Evolutionary conservation across 495 filamentous ascomycete genomes (phyloP).

Genomic region (Podospora pseudoanserina): DNA sequence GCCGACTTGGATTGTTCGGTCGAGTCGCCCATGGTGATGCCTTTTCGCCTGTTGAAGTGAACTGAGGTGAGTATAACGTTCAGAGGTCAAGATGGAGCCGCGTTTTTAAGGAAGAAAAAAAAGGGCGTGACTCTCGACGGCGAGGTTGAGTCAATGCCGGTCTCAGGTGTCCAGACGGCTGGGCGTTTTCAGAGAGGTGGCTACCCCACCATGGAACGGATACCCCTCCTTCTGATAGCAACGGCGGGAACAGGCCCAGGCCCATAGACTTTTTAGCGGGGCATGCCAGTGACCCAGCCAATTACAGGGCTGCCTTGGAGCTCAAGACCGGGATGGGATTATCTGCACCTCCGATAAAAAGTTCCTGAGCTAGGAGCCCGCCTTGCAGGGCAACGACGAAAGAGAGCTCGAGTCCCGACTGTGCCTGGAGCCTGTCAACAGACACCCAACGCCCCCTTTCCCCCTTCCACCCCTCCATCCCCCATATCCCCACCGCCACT

Average conservation of each 20-base stretch:
- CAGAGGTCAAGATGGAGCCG: background rate
- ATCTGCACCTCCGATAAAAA: slow-evolving; percentile 35
- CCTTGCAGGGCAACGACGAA: slow-evolving; percentile 16
- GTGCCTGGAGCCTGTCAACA: slow-evolving; percentile 29
- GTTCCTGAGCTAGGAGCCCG: slow-evolving; percentile 25
- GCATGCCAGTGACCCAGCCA: slow-evolving; percentile 7
- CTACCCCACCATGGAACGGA: background rate
- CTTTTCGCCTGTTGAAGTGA: slow-evolving; percentile 6
- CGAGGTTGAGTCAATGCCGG: background rate
- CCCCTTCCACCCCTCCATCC: slow-evolving; percentile 3
- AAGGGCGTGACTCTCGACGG: background rate
- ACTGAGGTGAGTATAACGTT: background rate
- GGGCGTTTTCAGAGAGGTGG: background rate
- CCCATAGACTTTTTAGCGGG: slow-evolving; percentile 9
- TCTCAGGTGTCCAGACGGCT: background rate
- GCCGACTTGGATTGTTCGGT: slow-evolving; percentile 64
- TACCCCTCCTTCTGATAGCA: background rate
- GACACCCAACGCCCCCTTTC: slow-evolving; percentile 16
- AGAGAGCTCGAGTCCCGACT: slow-evolving; percentile 28
- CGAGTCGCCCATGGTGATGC: slow-evolving; percentile 39
- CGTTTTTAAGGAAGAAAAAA: background rate
- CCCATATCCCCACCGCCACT: slow-evolving; percentile 8
- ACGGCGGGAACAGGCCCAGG: background rate
- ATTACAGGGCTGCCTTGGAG: slow-evolving; percentile 7
- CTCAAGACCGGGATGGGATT: slow-evolving; percentile 26